Evolutionary conservation across 805 yeast species (phyloP), one percentile per base, ranked within the genome.

Genomic region (Yamadazyma laniorum): DNA sequence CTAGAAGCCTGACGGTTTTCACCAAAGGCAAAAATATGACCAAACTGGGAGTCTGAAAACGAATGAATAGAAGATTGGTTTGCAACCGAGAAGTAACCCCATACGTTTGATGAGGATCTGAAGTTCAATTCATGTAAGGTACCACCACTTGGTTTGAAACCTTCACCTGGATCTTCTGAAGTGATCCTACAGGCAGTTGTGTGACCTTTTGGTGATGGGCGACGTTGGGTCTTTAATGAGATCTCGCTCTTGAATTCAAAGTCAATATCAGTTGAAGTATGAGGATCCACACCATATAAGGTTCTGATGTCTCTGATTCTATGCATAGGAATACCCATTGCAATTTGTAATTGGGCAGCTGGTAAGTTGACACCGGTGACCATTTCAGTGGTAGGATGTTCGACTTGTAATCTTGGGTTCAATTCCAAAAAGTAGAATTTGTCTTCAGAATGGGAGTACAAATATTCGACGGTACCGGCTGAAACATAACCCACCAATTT

Each of bases 341-440:
- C 98, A 66, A 93, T 87, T 70, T 93, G 99, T 51, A 93, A 79
- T 71, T 93, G 99, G 26, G 99, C 96, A 42, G 97, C 95, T 19
- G 99, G 99, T 61, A 93, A 75, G 60, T 93, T 95, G 38, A 93
- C 97, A 50, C 99, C 99, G 17, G 95, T 84, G 40, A 89, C 99
- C 99, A 93, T 93, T 72, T 93, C 99, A 28, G 99, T 93, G 31
- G 99, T 93, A 56, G 99, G 99, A 75, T 93, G 99, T 76, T 93
- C 99, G 43, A 93, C 99, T 74, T 93, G 99, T 63, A 93, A 76
- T 75, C 99, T 86, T 56, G 99, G 99, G 64, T 93, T 93, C 62
- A 93, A 77, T 70, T 93, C 99, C 61, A 93, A 75, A 66, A 93
- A 93, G 75, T 90, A 93, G 62, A 91, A 93, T 61, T 90, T 88